Conservation (phyloP, 2,329 filamentous ascomycete species). For the Dryadomyces sulphureus region DNA sequence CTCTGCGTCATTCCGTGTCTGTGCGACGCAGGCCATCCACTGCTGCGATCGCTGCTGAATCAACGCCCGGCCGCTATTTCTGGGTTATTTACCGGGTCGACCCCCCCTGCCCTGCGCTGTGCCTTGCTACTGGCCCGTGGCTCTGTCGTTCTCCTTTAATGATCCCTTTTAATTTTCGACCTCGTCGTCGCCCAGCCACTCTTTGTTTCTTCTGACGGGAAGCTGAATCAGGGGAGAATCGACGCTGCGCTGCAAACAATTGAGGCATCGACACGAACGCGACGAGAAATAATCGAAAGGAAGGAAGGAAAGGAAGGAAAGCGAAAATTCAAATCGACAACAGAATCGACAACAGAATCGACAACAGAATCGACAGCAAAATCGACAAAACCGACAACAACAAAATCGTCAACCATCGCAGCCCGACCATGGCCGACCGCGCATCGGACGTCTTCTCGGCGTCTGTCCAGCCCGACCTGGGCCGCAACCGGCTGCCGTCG, state of each 20-base stretch:
- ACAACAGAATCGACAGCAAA: too few species aligned
- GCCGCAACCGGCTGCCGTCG: slow-evolving; percentile 76
- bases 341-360: too few species aligned
- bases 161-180: neutral
- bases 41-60: too few species aligned
- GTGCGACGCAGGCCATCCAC: too few species aligned
- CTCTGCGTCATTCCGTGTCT: too few species aligned
- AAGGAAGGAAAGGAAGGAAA: too few species aligned
- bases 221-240: too few species aligned
- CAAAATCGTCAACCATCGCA: too few species aligned
- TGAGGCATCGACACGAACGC: too few species aligned
- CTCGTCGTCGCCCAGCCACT: neutral
- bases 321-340: too few species aligned
- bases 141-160: neutral
- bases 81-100: neutral
- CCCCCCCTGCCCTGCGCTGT: neutral
- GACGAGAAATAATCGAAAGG: too few species aligned
- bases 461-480: slow-evolving; percentile 42
- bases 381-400: too few species aligned
- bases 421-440: slow-evolving; percentile 21
- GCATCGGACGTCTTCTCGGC: slow-evolving; percentile 21
- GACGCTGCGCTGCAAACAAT: neutral
- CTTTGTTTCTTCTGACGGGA: neutral
- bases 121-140: neutral
- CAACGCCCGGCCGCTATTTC: neutral